These are phyloP conservation scores for Metschnikowia rubicola DNA, from an alignment of 805 yeast genomes.

Conservation along the genomic window DNA sequence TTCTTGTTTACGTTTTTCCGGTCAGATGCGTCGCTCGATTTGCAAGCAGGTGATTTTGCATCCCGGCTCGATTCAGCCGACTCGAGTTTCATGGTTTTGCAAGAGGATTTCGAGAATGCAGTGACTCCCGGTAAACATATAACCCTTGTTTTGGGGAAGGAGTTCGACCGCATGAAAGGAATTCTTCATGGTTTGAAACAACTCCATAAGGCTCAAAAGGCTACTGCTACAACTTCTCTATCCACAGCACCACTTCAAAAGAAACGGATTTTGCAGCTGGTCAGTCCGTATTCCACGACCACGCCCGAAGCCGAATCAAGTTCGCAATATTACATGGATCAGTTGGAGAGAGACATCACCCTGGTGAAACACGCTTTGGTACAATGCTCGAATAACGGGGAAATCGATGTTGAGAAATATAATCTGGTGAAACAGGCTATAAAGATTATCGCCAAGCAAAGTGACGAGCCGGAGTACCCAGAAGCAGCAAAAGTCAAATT, in stretches of 20 bases:
- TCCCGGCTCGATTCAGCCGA: neutral
- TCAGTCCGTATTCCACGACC: too few relatives aligned
- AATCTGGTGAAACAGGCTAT: neutral
- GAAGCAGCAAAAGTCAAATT: neutral
- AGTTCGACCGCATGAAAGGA: neutral
- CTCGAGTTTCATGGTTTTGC: neutral
- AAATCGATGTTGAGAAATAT: neutral
- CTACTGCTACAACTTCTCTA: too few relatives aligned
- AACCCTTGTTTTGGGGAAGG: neutral
- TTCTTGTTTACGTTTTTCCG: neutral
- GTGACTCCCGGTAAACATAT: neutral
- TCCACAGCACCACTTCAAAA: too few relatives aligned
- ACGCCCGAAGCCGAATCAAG: too few relatives aligned
- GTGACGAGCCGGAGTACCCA: neutral
- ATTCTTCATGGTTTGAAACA: neutral
- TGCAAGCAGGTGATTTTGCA: too few relatives aligned
- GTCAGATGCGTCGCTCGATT: neutral
- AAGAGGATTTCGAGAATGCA: neutral
- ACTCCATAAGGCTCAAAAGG: neutral
- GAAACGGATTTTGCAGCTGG: too few relatives aligned
- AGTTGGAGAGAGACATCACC: too few relatives aligned
- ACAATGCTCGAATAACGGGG: neutral
- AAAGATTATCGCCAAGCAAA: neutral
- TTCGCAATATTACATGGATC: too few relatives aligned
- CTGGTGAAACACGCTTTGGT: neutral